phyloP scores from a whole-genome alignment of 2,329 filamentous ascomycete genomes.

The Penicillium sp. region DNA sequence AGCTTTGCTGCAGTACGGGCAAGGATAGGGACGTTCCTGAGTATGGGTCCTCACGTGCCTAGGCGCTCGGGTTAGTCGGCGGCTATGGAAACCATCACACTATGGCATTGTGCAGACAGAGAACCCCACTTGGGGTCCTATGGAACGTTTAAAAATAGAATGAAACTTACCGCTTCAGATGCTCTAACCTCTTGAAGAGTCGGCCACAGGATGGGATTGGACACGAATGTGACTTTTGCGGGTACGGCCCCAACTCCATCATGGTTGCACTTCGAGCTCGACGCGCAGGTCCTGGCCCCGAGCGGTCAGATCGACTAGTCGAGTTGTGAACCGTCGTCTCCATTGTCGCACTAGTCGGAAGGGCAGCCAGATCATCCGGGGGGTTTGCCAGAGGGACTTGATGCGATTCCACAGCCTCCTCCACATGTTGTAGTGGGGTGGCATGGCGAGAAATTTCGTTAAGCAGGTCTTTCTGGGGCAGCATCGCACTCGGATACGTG shows the following conservation, averaged over 20 bases:
- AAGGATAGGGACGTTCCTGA: slow-evolving; percentile 97
- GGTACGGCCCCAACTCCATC: slow-evolving; percentile 93
- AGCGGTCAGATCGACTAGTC: slow-evolving; percentile 51
- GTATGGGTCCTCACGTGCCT: slow-evolving; percentile 99
- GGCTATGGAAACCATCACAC: slow-evolving; percentile 44
- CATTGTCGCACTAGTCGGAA: slow-evolving; percentile 58
- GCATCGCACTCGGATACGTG: slow-evolving; percentile 61
- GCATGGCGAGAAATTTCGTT: slow-evolving; percentile 77
- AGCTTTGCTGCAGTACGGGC: slow-evolving; percentile 95
- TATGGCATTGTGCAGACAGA: slow-evolving; percentile 28
- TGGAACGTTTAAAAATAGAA: slow-evolving; percentile 25
- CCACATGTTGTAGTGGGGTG: slow-evolving; percentile 79
- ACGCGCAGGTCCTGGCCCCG: slow-evolving; percentile 66
- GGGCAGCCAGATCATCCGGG: slow-evolving; percentile 62
- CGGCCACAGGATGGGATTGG: slow-evolving; percentile 97
- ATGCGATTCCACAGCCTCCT: slow-evolving; percentile 73
- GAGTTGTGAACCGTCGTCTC: slow-evolving; percentile 52
- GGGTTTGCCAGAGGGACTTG: slow-evolving; percentile 57
- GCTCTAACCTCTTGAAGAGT: slow-evolving; percentile 97
- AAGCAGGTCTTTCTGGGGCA: slow-evolving; percentile 72
- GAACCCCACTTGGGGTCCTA: slow-evolving; percentile 20
- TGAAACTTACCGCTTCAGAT: slow-evolving; percentile 84
- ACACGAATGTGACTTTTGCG: slow-evolving; percentile 96
- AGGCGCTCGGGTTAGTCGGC: slow-evolving; percentile 48
- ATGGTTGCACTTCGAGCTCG: slow-evolving; percentile 90